Percentiles rank a stretch among this genome's conserved stretches.
Evolutionary conservation across 2,329 filamentous ascomycete genomes (phyloP).

Genomic region (Camillea tinctor): DNA sequence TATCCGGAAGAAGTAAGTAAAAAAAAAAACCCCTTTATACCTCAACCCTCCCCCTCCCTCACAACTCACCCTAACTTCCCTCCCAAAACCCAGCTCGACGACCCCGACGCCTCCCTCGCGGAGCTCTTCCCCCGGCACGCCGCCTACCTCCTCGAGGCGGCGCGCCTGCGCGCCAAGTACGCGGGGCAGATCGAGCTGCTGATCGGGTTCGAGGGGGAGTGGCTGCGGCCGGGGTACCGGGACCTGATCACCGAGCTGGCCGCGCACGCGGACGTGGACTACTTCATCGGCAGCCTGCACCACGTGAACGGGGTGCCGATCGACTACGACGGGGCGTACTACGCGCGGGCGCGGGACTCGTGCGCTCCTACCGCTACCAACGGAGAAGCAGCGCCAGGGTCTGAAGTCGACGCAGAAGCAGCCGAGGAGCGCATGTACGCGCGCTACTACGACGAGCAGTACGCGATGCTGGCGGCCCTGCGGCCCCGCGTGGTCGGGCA

Average conservation of each 20-base stretch:
- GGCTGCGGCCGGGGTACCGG: slow-evolving; percentile 69
- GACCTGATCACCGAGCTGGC: slow-evolving; percentile 59
- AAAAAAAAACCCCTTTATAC: neutral
- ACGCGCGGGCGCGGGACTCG: slow-evolving; percentile 57
- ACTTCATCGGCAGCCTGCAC: slow-evolving; percentile 91
- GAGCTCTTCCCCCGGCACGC: slow-evolving; percentile 57
- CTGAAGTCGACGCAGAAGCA: slow-evolving; percentile 60
- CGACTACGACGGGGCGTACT: slow-evolving; percentile 74
- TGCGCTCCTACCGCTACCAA: slow-evolving; percentile 19
- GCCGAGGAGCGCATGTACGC: slow-evolving; percentile 73
- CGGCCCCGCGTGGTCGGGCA: slow-evolving; percentile 82
- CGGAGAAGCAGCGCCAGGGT: too few relatives aligned
- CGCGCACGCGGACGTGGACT: slow-evolving; percentile 67
- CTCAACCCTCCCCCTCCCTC: too few relatives aligned
- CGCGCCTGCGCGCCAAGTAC: slow-evolving; percentile 70
- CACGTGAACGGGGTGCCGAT: slow-evolving; percentile 86
- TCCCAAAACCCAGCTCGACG: slow-evolving; percentile 41
- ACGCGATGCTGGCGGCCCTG: slow-evolving; percentile 72
- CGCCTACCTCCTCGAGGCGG: slow-evolving; percentile 74
- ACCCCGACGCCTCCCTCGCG: slow-evolving; percentile 48
- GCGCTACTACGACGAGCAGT: slow-evolving; percentile 86
- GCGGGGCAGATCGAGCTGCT: slow-evolving; percentile 70
- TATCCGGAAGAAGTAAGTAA: slow-evolving; percentile 81
- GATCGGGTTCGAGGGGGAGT: slow-evolving; percentile 91
- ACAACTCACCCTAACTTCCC: slow-evolving; percentile 22